Conservation (phyloP, 768 basidiomycete genomes). For the Mycena olivaceomarginata region DNA sequence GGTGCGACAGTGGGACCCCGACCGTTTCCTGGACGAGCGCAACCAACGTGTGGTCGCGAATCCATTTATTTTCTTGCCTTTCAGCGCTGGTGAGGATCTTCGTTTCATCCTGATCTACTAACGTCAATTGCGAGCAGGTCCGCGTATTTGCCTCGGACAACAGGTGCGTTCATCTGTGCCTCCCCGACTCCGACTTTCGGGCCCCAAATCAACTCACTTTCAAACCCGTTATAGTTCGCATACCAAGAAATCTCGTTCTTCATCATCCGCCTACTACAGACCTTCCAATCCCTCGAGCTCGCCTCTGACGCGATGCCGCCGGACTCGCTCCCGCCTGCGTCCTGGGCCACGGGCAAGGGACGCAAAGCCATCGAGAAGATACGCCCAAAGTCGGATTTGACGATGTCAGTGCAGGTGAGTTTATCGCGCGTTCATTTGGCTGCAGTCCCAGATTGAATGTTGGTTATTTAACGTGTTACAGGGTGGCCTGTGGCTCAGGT, state of each 20-base stretch:
- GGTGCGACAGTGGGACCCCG: not conserved
- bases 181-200: too few relatives aligned
- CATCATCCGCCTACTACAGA: not conserved
- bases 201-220: too few relatives aligned
- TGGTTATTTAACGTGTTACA: not conserved
- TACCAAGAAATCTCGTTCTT: constrained; percentile 2
- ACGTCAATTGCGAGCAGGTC: not conserved
- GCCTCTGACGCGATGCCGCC: not conserved
- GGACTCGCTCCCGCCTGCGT: not conserved
- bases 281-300: not conserved
- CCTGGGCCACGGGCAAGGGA: not conserved
- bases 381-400: not conserved
- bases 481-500: not conserved
- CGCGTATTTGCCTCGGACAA: constrained; percentile 1
- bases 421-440: not conserved
- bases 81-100: not conserved
- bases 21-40: not conserved
- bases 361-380: not conserved
- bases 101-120: too few relatives aligned
- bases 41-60: not conserved
- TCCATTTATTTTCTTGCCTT: not conserved
- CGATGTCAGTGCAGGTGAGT: not conserved
- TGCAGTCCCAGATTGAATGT: not conserved
- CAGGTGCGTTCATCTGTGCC: not conserved
- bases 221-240: not conserved